phyloP scores from a whole-genome alignment of 495 filamentous ascomycete species.

The Chaetomidium leptoderma region DNA sequence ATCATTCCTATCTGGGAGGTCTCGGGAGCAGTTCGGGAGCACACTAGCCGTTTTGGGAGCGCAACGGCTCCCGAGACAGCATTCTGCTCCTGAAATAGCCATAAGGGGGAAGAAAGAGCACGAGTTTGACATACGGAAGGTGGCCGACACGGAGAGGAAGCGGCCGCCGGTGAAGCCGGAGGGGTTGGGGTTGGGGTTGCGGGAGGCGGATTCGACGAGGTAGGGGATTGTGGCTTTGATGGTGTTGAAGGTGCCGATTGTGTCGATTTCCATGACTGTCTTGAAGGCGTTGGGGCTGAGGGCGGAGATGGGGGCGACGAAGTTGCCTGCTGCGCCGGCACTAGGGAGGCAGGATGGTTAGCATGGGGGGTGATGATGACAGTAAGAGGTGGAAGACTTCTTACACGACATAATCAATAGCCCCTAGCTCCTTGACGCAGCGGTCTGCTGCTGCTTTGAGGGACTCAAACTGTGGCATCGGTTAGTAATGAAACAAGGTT shows the following conservation, averaged over 20 bases:
- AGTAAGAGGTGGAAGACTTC: slow-evolving; percentile 22
- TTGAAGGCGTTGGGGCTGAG: slow-evolving; percentile 88
- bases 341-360: slow-evolving; percentile 40
- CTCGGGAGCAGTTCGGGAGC: too few species aligned
- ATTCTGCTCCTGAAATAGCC: too few species aligned
- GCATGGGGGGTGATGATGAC: background rate
- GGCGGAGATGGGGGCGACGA: slow-evolving; percentile 79
- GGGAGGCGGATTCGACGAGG: slow-evolving; percentile 65
- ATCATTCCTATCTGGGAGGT: too few species aligned
- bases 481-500: background rate
- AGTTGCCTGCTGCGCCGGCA: slow-evolving; percentile 94
- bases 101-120: too few species aligned
- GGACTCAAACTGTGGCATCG: slow-evolving; percentile 48
- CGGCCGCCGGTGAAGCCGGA: slow-evolving; percentile 64
- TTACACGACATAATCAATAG: slow-evolving; percentile 91
- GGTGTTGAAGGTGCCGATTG: slow-evolving; percentile 89
- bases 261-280: slow-evolving; percentile 92
- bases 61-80: too few species aligned
- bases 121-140: too few species aligned
- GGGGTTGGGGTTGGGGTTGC: slow-evolving; percentile 48
- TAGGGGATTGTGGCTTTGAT: slow-evolving; percentile 85
- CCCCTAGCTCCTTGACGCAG: slow-evolving; percentile 75
- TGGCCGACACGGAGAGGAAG: slow-evolving; percentile 83
- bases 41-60: too few species aligned
- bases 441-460: slow-evolving; percentile 69